Conservation (phyloP, 352 stramenopile genomes). For the Peronospora destructor region DNA sequence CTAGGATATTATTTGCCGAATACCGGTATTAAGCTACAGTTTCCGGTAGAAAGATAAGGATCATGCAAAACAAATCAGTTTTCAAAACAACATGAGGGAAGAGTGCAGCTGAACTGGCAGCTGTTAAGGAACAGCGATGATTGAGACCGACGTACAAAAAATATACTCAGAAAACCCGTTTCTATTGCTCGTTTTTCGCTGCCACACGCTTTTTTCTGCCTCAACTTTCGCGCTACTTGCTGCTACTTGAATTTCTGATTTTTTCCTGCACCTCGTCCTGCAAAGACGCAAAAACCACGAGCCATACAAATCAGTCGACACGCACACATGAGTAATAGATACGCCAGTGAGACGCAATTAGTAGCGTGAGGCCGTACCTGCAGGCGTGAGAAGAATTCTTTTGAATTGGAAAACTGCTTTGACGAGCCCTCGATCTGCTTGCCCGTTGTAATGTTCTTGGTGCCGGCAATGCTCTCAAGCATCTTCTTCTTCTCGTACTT, state of each 20-base stretch:
- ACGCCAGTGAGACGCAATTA: slow-evolving; percentile 10
- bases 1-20: slow-evolving; percentile 1
- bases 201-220: slow-evolving; percentile 3
- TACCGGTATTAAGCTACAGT: slow-evolving; percentile 3
- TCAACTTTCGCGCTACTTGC: slow-evolving; percentile 18
- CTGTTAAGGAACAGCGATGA: background rate
- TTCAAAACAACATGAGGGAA: background rate
- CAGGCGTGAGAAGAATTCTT: slow-evolving; percentile 79
- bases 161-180: slow-evolving; percentile 22
- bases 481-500: slow-evolving; percentile 93
- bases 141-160: slow-evolving; percentile 8
- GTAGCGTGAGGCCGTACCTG: slow-evolving; percentile 32
- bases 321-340: slow-evolving; percentile 6
- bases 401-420: slow-evolving; percentile 84
- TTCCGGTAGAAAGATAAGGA: too few relatives aligned
- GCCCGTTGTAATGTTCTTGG: slow-evolving; percentile 81
- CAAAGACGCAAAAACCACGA: slow-evolving; percentile 7
- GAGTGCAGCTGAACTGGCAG: slow-evolving; percentile 2
- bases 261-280: slow-evolving; percentile 43
- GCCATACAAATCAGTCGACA: slow-evolving; percentile 10
- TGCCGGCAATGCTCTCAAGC: slow-evolving; percentile 67
- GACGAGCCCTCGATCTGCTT: slow-evolving; percentile 76
- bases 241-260: slow-evolving; percentile 29
- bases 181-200: slow-evolving; percentile 23
- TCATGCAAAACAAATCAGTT: background rate